These are phyloP conservation scores for Diplosphaera chodatii DNA, from an alignment of 139 green algal species.

Conservation along the genomic window DNA sequence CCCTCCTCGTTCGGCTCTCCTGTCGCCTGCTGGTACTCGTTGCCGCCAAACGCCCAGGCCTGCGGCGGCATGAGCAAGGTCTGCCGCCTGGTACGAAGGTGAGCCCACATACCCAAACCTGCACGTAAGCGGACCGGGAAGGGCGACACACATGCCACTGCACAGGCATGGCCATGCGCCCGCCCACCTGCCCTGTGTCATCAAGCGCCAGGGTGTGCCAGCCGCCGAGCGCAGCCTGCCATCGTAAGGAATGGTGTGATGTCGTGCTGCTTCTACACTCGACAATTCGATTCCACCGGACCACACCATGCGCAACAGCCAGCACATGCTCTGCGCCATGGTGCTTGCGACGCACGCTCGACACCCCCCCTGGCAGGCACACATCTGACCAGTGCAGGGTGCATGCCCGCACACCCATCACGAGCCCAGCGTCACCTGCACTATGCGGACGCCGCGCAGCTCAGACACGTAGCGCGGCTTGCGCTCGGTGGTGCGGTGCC, in stretches of 20 bases:
- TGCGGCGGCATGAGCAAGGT: slow-evolving; percentile 4
- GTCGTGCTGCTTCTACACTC: too few relatives aligned
- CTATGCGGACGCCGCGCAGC: slow-evolving; percentile 52
- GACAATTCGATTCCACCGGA: too few relatives aligned
- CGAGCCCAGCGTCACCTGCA: slow-evolving; percentile 74
- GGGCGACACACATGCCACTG: background rate
- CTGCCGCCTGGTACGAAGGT: too few relatives aligned
- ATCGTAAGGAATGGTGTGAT: too few relatives aligned
- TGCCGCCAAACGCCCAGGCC: slow-evolving; percentile 71
- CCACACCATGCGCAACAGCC: too few relatives aligned
- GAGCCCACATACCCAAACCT: too few relatives aligned
- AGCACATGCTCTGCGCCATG: too few relatives aligned
- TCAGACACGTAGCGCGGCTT: slow-evolving; percentile 59
- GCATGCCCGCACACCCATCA: too few relatives aligned
- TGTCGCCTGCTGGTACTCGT: slow-evolving; percentile 83
- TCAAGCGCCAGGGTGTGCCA: slow-evolving; percentile 85
- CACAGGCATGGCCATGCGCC: too few relatives aligned
- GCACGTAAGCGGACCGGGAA: background rate
- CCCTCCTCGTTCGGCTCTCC: background rate
- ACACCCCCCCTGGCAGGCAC: too few relatives aligned
- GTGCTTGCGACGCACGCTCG: too few relatives aligned
- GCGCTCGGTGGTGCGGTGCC: slow-evolving; percentile 44
- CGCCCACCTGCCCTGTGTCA: slow-evolving; percentile 8
- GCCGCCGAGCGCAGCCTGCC: slow-evolving; percentile 79
- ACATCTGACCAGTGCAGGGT: too few relatives aligned